Evolutionary conservation across 129 eudicot genomes (phyloP).

Genomic region (Centrapalus pauciflorus): DNA sequence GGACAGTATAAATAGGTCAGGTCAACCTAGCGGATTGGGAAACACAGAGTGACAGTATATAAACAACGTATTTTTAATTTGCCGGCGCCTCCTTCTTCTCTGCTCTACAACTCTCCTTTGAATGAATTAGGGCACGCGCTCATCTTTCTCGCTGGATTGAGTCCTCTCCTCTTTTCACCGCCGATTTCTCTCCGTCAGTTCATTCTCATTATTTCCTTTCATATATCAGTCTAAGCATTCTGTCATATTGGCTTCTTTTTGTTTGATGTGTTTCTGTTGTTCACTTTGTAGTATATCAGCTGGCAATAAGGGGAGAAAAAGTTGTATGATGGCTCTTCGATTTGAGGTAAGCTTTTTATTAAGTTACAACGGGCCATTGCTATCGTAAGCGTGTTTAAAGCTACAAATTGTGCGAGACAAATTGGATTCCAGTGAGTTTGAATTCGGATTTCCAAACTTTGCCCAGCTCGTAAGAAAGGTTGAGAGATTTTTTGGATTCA

Average conservation of each 20-base stretch:
- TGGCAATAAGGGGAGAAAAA: not conserved
- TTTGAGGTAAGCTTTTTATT: conserved; percentile 46
- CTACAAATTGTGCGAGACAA: not conserved
- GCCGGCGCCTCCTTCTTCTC: conserved; percentile 34
- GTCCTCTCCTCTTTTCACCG: not conserved
- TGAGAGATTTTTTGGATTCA: too few species aligned
- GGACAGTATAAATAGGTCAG: too few species aligned
- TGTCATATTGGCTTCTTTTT: not conserved
- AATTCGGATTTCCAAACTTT: not conserved
- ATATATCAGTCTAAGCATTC: not conserved
- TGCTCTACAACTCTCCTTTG: conserved; percentile 2
- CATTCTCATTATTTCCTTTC: not conserved
- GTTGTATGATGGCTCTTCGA: conserved; percentile 59
- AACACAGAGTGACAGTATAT: conserved; percentile 7
- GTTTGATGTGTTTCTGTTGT: not conserved
- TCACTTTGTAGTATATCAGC: not conserved
- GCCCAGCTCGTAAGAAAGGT: too few species aligned
- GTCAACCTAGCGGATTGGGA: conserved; percentile 1
- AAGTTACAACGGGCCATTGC: not conserved
- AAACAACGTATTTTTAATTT: conserved; percentile 22
- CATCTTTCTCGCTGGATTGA: not conserved
- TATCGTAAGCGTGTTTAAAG: not conserved
- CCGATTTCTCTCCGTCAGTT: conserved; percentile 2
- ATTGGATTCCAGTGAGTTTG: not conserved
- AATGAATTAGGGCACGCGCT: conserved; percentile 29